These are phyloP conservation scores for Yarrowia alimentaria DNA, from an alignment of 805 yeast genomes.

Conservation along the genomic window DNA sequence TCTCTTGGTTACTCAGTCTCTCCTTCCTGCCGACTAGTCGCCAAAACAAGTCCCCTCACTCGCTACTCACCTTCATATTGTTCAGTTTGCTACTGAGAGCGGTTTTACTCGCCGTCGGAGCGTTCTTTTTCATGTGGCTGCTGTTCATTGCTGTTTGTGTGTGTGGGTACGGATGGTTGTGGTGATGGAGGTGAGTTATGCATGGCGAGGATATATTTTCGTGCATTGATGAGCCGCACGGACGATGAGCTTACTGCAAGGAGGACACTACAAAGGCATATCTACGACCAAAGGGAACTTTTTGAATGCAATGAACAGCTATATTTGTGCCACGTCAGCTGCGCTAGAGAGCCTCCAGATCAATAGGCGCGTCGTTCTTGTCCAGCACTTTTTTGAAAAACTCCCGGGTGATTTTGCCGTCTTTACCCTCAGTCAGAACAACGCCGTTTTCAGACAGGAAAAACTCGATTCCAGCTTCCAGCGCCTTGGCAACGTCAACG, in stretches of 20 bases:
- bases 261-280: neutral
- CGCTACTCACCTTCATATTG: constrained; percentile 22
- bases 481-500: constrained; percentile 53
- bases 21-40: too few species aligned
- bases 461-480: constrained; percentile 49
- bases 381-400: constrained; percentile 47
- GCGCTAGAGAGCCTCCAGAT: neutral
- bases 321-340: too few species aligned
- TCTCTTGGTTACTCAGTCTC: neutral
- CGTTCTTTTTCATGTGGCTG: constrained; percentile 23
- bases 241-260: too few species aligned
- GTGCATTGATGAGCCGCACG: constrained; percentile 11
- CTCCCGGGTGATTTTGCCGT: constrained; percentile 51
- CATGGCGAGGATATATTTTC: constrained; percentile 20
- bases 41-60: neutral
- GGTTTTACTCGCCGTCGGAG: constrained; percentile 25
- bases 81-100: constrained; percentile 25
- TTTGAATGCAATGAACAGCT: neutral
- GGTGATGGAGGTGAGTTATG: constrained; percentile 16
- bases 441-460: constrained; percentile 73
- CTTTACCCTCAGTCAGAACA: constrained; percentile 59
- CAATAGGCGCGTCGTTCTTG: constrained; percentile 7
- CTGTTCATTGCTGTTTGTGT: constrained; percentile 20
- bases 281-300: neutral
- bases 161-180: too few species aligned